Conservation (phyloP, 1,284 basidiomycete species). For the Puccinia hordei region DNA sequence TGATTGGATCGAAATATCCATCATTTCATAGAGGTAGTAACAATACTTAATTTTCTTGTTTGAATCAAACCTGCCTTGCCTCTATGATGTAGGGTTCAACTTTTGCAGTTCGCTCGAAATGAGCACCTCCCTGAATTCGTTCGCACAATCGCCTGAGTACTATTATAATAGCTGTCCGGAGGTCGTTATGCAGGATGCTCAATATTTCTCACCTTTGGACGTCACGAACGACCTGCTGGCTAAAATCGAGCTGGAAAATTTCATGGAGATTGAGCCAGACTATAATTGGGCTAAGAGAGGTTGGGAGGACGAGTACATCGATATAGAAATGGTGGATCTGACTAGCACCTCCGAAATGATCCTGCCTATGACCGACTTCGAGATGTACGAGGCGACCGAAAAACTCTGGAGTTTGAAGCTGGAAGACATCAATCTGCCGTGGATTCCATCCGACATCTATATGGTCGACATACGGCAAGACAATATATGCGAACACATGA, state of each 20-base stretch:
- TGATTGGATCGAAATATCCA: background rate
- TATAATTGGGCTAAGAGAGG: background rate
- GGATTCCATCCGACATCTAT: background rate
- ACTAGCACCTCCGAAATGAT: background rate
- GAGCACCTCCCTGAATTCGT: background rate
- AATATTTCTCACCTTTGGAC: slow-evolving; percentile 10
- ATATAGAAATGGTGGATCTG: slow-evolving; percentile 21
- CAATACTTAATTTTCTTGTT: background rate
- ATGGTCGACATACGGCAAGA: slow-evolving; percentile 11
- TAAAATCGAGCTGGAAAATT: background rate
- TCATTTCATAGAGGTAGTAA: background rate
- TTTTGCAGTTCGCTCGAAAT: background rate
- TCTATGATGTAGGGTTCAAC: background rate
- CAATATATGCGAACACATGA: background rate
- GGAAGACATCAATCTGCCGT: background rate
- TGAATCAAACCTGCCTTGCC: background rate
- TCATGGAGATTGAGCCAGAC: background rate
- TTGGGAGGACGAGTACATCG: slow-evolving; percentile 7
- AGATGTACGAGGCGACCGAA: slow-evolving; percentile 12
- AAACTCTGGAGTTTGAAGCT: background rate
- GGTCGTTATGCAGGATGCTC: slow-evolving; percentile 8
- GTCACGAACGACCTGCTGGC: background rate
- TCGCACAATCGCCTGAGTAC: background rate
- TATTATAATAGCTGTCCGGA: background rate
- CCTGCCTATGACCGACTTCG: background rate